Percentiles rank a stretch among this genome's conserved stretches.
phyloP scores from a whole-genome alignment of 75 land plant species.

The Adiantum capillusveneris region DNA sequence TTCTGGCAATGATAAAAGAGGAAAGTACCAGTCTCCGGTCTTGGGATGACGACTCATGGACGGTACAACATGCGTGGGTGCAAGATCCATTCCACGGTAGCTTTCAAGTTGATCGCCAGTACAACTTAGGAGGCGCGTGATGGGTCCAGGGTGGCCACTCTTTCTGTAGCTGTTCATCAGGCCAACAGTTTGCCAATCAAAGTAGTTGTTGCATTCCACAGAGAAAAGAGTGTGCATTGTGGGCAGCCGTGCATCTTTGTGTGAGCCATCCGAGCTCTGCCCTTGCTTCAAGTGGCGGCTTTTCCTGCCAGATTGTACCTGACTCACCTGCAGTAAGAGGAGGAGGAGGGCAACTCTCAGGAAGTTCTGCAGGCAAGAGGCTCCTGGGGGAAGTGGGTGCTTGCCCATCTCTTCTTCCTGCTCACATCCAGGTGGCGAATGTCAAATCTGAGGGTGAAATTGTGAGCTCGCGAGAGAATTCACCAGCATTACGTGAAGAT shows the following conservation, averaged over 20 bases:
- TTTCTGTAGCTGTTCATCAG: conserved; percentile 75
- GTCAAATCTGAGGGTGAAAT: no score
- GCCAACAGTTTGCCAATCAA: conserved; percentile 98
- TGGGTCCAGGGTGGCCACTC: conserved; percentile 74
- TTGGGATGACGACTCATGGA: conserved; percentile 90
- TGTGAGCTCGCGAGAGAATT: no score
- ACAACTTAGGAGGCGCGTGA: conserved; percentile 88
- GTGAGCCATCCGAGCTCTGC: neutral
- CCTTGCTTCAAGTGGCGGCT: no score
- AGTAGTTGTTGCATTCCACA: conserved; percentile 83
- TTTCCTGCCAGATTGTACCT: no score
- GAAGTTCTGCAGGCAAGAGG: no score
- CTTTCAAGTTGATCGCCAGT: conserved; percentile 60
- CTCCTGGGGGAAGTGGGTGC: no score
- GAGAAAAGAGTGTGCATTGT: conserved; percentile 92
- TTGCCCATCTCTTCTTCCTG: no score
- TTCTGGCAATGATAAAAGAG: no score
- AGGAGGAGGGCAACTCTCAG: no score
- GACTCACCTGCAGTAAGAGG: no score
- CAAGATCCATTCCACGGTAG: conserved; percentile 75
- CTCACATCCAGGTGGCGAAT: no score
- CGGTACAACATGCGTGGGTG: conserved; percentile 84
- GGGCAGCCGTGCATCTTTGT: neutral
- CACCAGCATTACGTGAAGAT: no score
- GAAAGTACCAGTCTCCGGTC: conserved; percentile 96